phyloP scores from a whole-genome alignment of 306 rosid genomes.

The Ormosia emarginata region DNA sequence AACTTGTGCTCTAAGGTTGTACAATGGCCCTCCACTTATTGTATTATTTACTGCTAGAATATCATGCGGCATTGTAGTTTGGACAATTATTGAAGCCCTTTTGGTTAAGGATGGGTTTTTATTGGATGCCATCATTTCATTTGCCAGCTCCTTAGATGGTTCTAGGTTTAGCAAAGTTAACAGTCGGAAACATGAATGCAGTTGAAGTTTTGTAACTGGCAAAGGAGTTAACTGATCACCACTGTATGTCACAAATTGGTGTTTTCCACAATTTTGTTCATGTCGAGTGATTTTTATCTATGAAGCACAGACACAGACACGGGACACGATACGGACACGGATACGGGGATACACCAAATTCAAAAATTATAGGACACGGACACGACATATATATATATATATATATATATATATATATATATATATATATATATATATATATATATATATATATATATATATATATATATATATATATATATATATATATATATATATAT shows the following conservation, averaged over 20 bases:
- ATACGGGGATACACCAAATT: too few relatives aligned
- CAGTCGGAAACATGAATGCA: not conserved
- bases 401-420: too few relatives aligned
- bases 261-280: not conserved
- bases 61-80: not conserved
- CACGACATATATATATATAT: too few relatives aligned
- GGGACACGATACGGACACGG: too few relatives aligned
- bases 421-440: too few relatives aligned
- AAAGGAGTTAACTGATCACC: not conserved
- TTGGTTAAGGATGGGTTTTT: not conserved
- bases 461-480: too few relatives aligned
- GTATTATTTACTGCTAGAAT: not conserved
- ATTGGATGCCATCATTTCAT: not conserved
- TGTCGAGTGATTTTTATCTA: not conserved
- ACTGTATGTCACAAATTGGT: not conserved
- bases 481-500: too few relatives aligned
- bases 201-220: not conserved
- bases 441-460: too few relatives aligned
- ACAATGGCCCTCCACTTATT: not conserved
- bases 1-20: not conserved
- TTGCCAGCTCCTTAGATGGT: not conserved
- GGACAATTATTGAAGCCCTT: not conserved
- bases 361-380: too few relatives aligned
- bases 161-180: not conserved
- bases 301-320: too few relatives aligned